These are phyloP conservation scores for Fusarium aywerte DNA, from an alignment of 2,329 filamentous ascomycete genomes.

Conservation along the genomic window DNA sequence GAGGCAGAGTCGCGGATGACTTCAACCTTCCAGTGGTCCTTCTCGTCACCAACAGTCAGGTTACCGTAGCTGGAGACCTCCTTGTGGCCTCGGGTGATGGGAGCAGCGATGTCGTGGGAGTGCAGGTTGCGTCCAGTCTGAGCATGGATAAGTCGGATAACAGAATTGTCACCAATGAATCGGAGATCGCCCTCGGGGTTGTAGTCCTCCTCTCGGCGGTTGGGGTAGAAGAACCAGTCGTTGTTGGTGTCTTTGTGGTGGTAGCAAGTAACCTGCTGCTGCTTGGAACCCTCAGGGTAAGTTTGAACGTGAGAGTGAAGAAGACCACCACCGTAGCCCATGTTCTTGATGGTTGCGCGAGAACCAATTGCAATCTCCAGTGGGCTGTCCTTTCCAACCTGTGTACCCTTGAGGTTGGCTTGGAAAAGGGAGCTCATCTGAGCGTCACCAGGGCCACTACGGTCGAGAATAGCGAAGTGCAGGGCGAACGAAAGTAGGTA, in stretches of 20 bases:
- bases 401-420: conserved; percentile 91
- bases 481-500: conserved; percentile 96
- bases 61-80: conserved; percentile 98
- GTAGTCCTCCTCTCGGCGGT: conserved; percentile 79
- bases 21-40: conserved; percentile 97
- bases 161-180: conserved; percentile 80
- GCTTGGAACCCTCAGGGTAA: conserved; percentile 89
- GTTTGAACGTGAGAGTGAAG: conserved; percentile 97
- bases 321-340: conserved; percentile 97
- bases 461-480: conserved; percentile 93
- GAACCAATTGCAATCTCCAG: conserved; percentile 92
- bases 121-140: conserved; percentile 98
- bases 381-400: conserved; percentile 93
- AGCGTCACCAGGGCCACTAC: conserved; percentile 95
- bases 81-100: conserved; percentile 86
- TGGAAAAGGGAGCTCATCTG: conserved; percentile 99
- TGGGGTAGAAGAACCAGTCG: conserved; percentile 99
- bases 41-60: conserved; percentile 92
- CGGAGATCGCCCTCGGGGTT: conserved; percentile 73
- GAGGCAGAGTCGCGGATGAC: conserved; percentile 91
- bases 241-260: conserved; percentile 99
- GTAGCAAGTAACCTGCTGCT: conserved; percentile 99
- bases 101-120: conserved; percentile 89
- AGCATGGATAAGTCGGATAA: conserved; percentile 89
- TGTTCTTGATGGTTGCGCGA: conserved; percentile 94